phyloP scores from a whole-genome alignment of 495 filamentous ascomycete species.

The Penicillium waksmanii region DNA sequence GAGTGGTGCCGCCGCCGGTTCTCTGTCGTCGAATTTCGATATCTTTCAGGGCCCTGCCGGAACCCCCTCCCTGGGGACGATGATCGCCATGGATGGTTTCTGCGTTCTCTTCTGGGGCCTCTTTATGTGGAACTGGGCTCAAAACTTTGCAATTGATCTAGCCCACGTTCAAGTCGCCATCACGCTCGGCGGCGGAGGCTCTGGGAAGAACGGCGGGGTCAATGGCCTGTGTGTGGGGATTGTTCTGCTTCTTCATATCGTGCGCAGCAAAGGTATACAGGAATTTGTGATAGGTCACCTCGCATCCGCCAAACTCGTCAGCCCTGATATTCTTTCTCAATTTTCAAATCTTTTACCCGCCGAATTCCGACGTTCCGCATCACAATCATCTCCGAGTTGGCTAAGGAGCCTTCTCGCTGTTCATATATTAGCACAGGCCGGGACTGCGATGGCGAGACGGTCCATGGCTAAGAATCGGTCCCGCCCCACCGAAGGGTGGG shows the following conservation, averaged over 20 bases:
- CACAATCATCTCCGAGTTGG: constrained; percentile 59
- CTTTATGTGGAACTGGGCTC: constrained; percentile 84
- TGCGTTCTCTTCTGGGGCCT: constrained; percentile 82
- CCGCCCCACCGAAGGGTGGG: constrained; percentile 41
- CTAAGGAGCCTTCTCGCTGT: constrained; percentile 70
- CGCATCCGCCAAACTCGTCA: constrained; percentile 49
- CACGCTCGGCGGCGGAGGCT: constrained; percentile 83
- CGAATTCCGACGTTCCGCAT: constrained; percentile 47
- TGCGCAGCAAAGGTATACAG: constrained; percentile 62
- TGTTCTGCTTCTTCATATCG: constrained; percentile 69
- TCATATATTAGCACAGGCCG: constrained; percentile 85
- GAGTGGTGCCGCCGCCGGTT: constrained; percentile 51
- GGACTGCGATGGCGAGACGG: constrained; percentile 56
- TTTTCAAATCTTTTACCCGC: constrained; percentile 47
- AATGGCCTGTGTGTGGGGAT: constrained; percentile 77
- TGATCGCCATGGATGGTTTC: constrained; percentile 79
- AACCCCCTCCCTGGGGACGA: constrained; percentile 75
- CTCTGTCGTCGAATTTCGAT: constrained; percentile 67
- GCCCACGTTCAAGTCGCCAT: constrained; percentile 95
- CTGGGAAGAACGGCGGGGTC: constrained; percentile 74
- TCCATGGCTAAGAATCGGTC: constrained; percentile 56
- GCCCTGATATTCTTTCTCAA: constrained; percentile 48
- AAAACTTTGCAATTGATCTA: constrained; percentile 89
- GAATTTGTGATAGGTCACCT: constrained; percentile 52
- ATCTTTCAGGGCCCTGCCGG: constrained; percentile 73